phyloP scores from a whole-genome alignment of 306 rosid genomes.

The Hylodesmum podocarpum region DNA sequence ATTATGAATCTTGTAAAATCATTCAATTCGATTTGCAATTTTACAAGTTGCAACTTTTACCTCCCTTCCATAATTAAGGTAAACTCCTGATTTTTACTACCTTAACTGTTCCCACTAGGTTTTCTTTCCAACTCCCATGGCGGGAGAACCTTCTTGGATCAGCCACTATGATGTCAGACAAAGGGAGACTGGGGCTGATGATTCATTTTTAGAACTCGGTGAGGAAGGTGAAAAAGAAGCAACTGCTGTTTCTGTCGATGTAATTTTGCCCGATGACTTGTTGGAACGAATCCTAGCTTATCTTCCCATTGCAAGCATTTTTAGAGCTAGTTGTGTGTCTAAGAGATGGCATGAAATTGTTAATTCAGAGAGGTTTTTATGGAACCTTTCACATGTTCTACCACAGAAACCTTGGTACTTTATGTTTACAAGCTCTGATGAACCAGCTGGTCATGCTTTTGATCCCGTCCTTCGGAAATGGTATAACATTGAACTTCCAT shows the following conservation, averaged over 20 bases:
- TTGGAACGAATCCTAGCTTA: conserved; percentile 76
- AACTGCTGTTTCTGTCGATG: conserved; percentile 48
- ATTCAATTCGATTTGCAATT: not conserved
- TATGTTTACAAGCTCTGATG: conserved; percentile 85
- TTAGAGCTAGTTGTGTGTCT: conserved; percentile 76
- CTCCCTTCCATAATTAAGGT: not conserved
- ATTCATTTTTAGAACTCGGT: conserved; percentile 46
- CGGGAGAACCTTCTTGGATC: conserved; percentile 74
- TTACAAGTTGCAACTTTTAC: not conserved
- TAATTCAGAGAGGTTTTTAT: conserved; percentile 60
- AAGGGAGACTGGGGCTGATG: conserved; percentile 43
- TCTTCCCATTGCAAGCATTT: conserved; percentile 86
- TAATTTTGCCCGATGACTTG: conserved; percentile 77
- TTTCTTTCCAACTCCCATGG: conserved; percentile 50
- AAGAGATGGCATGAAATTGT: conserved; percentile 79
- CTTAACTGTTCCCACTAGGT: conserved; percentile 25
- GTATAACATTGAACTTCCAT: conserved; percentile 76
- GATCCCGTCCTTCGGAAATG: conserved; percentile 85
- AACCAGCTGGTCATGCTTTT: conserved; percentile 71
- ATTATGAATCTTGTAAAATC: not conserved
- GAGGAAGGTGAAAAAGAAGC: conserved; percentile 60
- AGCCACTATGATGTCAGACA: conserved; percentile 51
- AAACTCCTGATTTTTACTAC: not conserved
- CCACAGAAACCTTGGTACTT: conserved; percentile 88
- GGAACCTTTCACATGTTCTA: conserved; percentile 56